A percentile compares a stretch with the other conserved stretches of the same genome.
These are phyloP conservation scores for Naganishia vishniacii DNA, from an alignment of 768 basidiomycete species.

Conservation along the genomic window DNA sequence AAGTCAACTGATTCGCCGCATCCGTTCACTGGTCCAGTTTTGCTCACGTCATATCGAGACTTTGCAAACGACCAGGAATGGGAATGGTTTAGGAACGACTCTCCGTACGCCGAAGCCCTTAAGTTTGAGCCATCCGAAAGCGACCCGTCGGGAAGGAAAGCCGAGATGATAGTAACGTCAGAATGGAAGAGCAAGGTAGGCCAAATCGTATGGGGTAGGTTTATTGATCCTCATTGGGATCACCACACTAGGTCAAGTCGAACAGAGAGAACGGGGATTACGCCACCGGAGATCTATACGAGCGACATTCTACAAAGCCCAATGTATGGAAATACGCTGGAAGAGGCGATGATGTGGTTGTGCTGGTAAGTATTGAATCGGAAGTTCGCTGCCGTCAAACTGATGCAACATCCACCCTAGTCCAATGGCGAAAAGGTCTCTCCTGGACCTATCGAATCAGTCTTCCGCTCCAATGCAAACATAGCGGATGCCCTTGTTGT, in stretches of 20 bases:
- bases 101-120: conserved; percentile 37
- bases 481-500: conserved; percentile 57
- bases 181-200: conserved; percentile 54
- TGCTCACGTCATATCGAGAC: conserved; percentile 53
- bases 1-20: background rate
- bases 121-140: conserved; percentile 43
- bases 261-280: conserved; percentile 56
- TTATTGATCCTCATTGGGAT: background rate
- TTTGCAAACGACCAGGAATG: conserved; percentile 55
- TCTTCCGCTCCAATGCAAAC: conserved; percentile 52
- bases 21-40: conserved; percentile 31
- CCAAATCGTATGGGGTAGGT: background rate
- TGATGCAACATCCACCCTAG: conserved; percentile 27
- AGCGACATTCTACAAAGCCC: conserved; percentile 51
- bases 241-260: conserved; percentile 42
- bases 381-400: background rate
- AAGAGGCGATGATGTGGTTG: conserved; percentile 57
- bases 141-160: conserved; percentile 38
- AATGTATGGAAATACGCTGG: conserved; percentile 54
- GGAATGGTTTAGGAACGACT: conserved; percentile 54
- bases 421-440: conserved; percentile 57
- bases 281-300: conserved; percentile 57
- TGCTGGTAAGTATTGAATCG: conserved; percentile 34
- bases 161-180: conserved; percentile 55
- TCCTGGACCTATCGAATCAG: conserved; percentile 55